Conservation (phyloP, 1,284 basidiomycete species). For the Papiliotrema nemorosa region DNA sequence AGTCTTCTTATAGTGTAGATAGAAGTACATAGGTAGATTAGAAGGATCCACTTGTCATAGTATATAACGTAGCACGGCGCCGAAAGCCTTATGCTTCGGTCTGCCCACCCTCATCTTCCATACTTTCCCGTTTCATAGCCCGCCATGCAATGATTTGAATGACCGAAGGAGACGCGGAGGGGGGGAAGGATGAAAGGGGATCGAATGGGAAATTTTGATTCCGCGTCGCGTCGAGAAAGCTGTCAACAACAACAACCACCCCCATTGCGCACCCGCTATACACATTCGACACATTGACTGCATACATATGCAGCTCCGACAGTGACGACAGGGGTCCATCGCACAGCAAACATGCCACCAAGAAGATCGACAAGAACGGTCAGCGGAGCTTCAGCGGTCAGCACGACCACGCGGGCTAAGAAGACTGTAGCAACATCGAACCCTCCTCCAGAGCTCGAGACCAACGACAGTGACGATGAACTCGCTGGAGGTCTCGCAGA, state of each 20-base stretch:
- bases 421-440: too few species aligned
- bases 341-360: background rate
- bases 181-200: background rate
- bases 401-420: background rate
- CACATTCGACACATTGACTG: too few species aligned
- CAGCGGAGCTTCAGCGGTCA: background rate
- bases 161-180: too few species aligned
- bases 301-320: too few species aligned
- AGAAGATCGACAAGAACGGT: background rate
- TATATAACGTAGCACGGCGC: background rate
- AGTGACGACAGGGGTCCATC: background rate
- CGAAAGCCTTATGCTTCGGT: background rate
- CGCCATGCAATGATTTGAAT: too few species aligned
- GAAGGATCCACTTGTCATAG: background rate
- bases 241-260: background rate
- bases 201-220: background rate
- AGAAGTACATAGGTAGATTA: background rate
- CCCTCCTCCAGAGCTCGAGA: too few species aligned
- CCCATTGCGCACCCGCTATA: too few species aligned
- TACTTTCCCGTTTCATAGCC: background rate
- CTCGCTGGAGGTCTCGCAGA: too few species aligned
- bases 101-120: background rate
- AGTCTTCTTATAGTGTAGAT: background rate
- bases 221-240: background rate
- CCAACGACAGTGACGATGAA: too few species aligned